phyloP scores from a whole-genome alignment of 2,329 filamentous ascomycete genomes.

The Alternaria dauci region DNA sequence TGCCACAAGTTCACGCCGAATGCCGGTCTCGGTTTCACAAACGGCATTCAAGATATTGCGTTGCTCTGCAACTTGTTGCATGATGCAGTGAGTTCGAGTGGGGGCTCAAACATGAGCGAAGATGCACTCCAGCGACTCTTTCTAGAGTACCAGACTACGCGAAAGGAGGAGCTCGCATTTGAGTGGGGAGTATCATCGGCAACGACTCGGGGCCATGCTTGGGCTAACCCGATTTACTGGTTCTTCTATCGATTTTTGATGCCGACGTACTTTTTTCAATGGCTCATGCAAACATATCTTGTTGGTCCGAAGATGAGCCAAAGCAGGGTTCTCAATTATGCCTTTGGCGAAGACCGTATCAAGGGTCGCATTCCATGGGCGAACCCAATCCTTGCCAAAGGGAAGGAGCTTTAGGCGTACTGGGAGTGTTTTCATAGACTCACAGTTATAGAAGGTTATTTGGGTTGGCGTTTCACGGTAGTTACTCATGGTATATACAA shows the following conservation, averaged over 20 bases:
- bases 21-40: neutral
- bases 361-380: slow-evolving; percentile 3
- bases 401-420: neutral
- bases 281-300: neutral
- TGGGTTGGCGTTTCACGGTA: accelerated
- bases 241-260: neutral
- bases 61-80: slow-evolving; percentile 3
- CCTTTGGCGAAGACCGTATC: slow-evolving; percentile 2
- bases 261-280: neutral
- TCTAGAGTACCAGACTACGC: neutral
- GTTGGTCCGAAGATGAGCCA: neutral
- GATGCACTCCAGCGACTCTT: neutral
- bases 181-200: neutral
- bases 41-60: slow-evolving; percentile 1
- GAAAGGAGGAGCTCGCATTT: neutral
- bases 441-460: too few relatives aligned
- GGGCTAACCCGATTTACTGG: slow-evolving; percentile 2
- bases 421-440: neutral
- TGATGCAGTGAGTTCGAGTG: neutral
- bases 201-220: neutral
- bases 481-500: too few relatives aligned
- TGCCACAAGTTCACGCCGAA: slow-evolving; percentile 11
- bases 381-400: neutral
- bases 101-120: neutral
- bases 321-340: slow-evolving; percentile 3